These are phyloP conservation scores for Lactuca saligna DNA, from an alignment of 129 eudicot genomes.

Conservation along the genomic window DNA sequence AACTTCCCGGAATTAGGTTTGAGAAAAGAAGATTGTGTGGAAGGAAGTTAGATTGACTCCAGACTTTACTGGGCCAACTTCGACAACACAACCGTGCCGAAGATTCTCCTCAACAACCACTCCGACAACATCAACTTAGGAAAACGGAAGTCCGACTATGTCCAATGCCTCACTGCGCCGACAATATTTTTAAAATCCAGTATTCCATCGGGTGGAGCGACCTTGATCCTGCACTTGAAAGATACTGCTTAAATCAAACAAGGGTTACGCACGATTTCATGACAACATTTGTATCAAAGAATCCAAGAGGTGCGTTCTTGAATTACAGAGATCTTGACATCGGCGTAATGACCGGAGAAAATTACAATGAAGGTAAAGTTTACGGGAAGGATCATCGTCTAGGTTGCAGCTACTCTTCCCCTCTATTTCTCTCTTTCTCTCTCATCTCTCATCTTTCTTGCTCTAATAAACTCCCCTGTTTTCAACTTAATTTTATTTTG, in stretches of 20 bases:
- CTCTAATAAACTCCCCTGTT: too few relatives aligned
- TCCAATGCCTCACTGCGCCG: slow-evolving; percentile 12
- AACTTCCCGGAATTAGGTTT: too few relatives aligned
- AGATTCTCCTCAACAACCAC: slow-evolving; percentile 31
- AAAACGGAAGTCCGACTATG: slow-evolving; percentile 47
- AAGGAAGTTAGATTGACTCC: too few relatives aligned
- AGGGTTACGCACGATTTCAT: slow-evolving; percentile 35
- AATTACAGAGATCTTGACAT: slow-evolving; percentile 56
- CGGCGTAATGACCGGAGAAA: slow-evolving; percentile 23
- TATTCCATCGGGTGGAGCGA: slow-evolving; percentile 39
- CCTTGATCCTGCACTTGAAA: slow-evolving; percentile 23
- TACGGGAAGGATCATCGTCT: too few relatives aligned
- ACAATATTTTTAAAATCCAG: slow-evolving; percentile 49
- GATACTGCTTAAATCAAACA: slow-evolving; percentile 25
- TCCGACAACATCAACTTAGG: slow-evolving; percentile 7
- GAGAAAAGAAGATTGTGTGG: too few relatives aligned
- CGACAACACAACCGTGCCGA: not conserved
- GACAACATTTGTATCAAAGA: slow-evolving; percentile 50
- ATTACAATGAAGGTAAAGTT: slow-evolving; percentile 30
- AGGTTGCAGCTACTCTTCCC: not conserved
- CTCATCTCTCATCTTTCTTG: too few relatives aligned
- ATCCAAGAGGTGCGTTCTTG: slow-evolving; percentile 47
- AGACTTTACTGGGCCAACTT: too few relatives aligned
- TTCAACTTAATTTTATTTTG: too few relatives aligned
- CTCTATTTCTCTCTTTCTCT: too few relatives aligned